A percentile compares a stretch with the other conserved stretches of the same genome.
Conservation (phyloP, 1,284 basidiomycete species). For the Fomitopsis pinicola region DNA sequence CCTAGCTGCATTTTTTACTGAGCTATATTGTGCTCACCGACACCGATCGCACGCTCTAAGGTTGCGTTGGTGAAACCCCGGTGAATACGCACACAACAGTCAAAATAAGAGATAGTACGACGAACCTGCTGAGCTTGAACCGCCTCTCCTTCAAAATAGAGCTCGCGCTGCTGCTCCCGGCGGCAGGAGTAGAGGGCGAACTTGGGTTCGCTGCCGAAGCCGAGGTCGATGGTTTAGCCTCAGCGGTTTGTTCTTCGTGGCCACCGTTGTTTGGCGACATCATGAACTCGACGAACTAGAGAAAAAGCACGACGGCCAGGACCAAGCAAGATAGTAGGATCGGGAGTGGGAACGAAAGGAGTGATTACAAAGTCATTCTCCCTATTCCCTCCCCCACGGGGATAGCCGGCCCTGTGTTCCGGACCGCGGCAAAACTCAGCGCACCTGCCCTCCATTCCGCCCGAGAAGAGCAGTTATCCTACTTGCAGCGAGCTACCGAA, state of each 20-base stretch:
- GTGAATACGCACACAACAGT: background rate
- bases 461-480: background rate
- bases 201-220: background rate
- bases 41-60: slow-evolving; percentile 79
- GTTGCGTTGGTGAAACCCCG: background rate
- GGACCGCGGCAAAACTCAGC: background rate
- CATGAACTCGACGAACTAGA: background rate
- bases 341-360: slow-evolving; percentile 2
- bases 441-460: background rate
- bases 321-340: background rate
- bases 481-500: background rate
- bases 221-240: slow-evolving; percentile 15
- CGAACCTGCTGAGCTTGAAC: slow-evolving; percentile 80
- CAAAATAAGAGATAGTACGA: slow-evolving; percentile 7
- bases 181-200: background rate
- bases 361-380: slow-evolving; percentile 6
- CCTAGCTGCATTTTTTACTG: background rate
- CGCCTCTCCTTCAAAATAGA: slow-evolving; percentile 67
- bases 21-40: slow-evolving; percentile 50
- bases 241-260: slow-evolving; percentile 12
- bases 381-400: background rate
- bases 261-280: slow-evolving; percentile 9
- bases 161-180: slow-evolving; percentile 2
- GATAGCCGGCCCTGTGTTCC: slow-evolving; percentile 3
- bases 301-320: background rate